Evolutionary conservation across 495 filamentous ascomycete genomes (phyloP).

Genomic region (Aspergillus coremiiformis): DNA sequence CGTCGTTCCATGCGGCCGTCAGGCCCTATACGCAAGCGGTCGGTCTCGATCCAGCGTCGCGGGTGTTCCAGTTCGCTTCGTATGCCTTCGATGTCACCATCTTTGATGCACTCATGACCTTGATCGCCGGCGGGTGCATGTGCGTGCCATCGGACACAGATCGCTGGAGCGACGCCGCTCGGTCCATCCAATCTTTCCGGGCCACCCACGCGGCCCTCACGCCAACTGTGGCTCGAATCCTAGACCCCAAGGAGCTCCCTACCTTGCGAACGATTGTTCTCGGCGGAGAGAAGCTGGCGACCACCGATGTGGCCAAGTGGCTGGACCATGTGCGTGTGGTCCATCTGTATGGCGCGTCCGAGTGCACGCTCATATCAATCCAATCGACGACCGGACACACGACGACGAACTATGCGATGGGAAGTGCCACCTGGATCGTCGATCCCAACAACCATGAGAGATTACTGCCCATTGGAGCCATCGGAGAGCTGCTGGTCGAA

Average conservation of each 20-base stretch:
- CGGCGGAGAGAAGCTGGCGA: constrained; percentile 8
- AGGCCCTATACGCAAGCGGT: not conserved
- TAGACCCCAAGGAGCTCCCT: constrained; percentile 10
- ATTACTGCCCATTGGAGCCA: constrained; percentile 42
- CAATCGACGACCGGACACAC: not conserved
- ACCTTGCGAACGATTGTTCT: not conserved
- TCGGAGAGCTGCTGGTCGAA: constrained; percentile 49
- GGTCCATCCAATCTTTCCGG: constrained; percentile 16
- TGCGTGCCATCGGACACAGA: constrained; percentile 16
- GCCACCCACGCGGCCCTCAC: constrained; percentile 24
- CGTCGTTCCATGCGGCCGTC: not conserved
- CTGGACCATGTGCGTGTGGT: not conserved
- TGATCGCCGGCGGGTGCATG: constrained; percentile 25
- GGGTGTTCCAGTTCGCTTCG: constrained; percentile 17
- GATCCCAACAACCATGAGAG: constrained; percentile 32
- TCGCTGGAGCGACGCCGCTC: not conserved
- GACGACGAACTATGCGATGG: not conserved
- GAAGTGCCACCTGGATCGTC: constrained; percentile 2
- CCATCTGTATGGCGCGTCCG: constrained; percentile 25
- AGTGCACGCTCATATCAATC: not conserved
- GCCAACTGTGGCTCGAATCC: constrained; percentile 32
- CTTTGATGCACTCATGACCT: constrained; percentile 16
- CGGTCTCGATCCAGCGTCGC: not conserved
- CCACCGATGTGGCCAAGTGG: not conserved
- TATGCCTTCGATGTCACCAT: constrained; percentile 26